Evolutionary conservation across 257 asterid species (phyloP).

Genomic region (Euphrasia confusa): DNA sequence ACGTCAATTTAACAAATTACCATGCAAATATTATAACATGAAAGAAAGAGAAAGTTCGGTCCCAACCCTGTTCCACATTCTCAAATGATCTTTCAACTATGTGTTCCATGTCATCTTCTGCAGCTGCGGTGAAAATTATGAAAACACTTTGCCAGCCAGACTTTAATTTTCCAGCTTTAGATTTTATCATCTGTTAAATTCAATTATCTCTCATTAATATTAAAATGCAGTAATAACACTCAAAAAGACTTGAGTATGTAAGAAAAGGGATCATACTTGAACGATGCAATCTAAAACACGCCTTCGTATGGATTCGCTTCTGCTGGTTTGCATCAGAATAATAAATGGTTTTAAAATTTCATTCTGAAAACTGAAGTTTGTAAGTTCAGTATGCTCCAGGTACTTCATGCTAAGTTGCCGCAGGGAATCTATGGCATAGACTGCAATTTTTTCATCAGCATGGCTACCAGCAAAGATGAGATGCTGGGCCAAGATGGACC

Average conservation of each 20-base stretch:
- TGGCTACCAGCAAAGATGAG: slow-evolving; percentile 91
- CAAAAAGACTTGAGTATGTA: slow-evolving; percentile 11
- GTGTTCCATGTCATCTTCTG: slow-evolving; percentile 77
- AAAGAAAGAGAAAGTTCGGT: slow-evolving; percentile 22
- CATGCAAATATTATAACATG: slow-evolving; percentile 12
- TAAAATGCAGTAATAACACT: slow-evolving; percentile 25
- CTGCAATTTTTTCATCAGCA: slow-evolving; percentile 91
- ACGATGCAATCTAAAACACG: slow-evolving; percentile 77
- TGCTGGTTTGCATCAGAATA: slow-evolving; percentile 74
- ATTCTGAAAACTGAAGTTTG: slow-evolving; percentile 92
- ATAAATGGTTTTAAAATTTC: slow-evolving; percentile 86
- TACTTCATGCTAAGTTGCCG: slow-evolving; percentile 90
- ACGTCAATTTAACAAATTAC: slow-evolving; percentile 22
- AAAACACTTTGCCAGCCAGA: slow-evolving; percentile 99
- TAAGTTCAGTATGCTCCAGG: slow-evolving; percentile 90
- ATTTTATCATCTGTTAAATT: slow-evolving; percentile 73
- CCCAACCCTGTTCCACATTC: slow-evolving; percentile 89
- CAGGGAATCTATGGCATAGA: slow-evolving; percentile 91
- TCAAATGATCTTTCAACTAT: slow-evolving; percentile 97
- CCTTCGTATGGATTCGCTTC: slow-evolving; percentile 75
- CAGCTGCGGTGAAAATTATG: slow-evolving; percentile 89
- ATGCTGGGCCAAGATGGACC: slow-evolving; percentile 90
- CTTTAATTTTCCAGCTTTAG: slow-evolving; percentile 81
- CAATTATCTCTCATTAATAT: slow-evolving; percentile 32
- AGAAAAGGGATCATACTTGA: slow-evolving; percentile 49